Percentiles rank a stretch among this genome's conserved stretches.
Evolutionary conservation across 1,139 yeast species (phyloP).

Genomic region (Zhuliangozyma blackwelliae): DNA sequence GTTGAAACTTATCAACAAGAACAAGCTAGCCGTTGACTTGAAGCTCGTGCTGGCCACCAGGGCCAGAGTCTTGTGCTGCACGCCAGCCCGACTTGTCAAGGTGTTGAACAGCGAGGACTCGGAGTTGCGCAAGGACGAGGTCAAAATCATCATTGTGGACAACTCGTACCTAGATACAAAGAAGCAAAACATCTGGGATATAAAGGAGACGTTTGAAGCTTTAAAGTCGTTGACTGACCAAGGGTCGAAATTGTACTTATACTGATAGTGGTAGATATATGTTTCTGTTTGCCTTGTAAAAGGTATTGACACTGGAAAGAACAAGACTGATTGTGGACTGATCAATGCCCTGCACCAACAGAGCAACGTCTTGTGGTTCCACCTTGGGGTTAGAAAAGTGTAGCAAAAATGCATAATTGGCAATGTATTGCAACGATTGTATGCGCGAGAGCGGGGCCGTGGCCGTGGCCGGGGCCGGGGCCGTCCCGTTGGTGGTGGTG

Average conservation of each 20-base stretch:
- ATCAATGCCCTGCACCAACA: conserved; percentile 4
- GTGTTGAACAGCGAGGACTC: conserved; percentile 41
- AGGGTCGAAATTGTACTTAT: conserved; percentile 49
- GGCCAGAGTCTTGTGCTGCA: conserved; percentile 55
- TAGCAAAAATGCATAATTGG: conserved; percentile 22
- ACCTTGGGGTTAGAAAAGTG: conserved; percentile 16
- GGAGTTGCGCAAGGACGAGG: conserved; percentile 40
- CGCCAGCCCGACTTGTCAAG: conserved; percentile 60
- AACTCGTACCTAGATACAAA: conserved; percentile 61
- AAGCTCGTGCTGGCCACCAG: conserved; percentile 46
- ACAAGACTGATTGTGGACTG: conserved; percentile 14
- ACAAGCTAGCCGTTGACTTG: conserved; percentile 57
- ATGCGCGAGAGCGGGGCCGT: conserved; percentile 1
- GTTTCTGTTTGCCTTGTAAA: conserved; percentile 26
- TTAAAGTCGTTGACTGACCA: conserved; percentile 37
- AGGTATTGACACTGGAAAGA: conserved; percentile 23
- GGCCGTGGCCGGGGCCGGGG: background rate
- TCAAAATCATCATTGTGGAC: conserved; percentile 59
- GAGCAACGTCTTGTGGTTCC: conserved; percentile 6
- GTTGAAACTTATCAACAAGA: conserved; percentile 62
- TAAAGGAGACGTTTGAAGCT: conserved; percentile 40
- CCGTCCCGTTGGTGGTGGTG: no score
- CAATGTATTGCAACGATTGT: conserved; percentile 12
- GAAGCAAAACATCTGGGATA: conserved; percentile 61
- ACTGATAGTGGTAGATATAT: conserved; percentile 40